Percentiles rank a stretch among this genome's conserved stretches.
Conservation (phyloP, 1,284 basidiomycete species). For the Sanghuangporus weigelae region DNA sequence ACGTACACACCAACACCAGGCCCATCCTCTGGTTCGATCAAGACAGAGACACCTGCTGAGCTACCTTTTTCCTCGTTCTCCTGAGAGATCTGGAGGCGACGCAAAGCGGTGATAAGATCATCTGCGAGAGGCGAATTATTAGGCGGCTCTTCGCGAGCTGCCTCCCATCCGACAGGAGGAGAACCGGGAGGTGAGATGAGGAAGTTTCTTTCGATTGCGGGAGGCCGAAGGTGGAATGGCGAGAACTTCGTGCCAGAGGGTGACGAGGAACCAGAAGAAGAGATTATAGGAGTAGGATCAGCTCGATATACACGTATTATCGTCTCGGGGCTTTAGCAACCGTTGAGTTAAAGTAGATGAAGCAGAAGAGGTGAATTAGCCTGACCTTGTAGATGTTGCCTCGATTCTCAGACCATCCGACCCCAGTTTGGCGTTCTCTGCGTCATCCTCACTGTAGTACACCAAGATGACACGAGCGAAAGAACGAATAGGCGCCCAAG, state of each 20-base stretch:
- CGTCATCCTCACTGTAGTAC: conserved; percentile 58
- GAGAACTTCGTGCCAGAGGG: conserved; percentile 35
- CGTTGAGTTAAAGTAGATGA: conserved; percentile 6
- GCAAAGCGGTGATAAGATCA: conserved; percentile 80
- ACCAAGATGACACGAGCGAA: conserved; percentile 81
- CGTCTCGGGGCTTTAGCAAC: conserved; percentile 38
- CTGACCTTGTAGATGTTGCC: conserved; percentile 46
- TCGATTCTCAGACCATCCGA: conserved; percentile 60
- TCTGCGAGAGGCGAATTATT: conserved; percentile 84
- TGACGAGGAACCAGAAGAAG: conserved; percentile 33
- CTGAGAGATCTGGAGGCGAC: conserved; percentile 50
- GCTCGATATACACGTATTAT: conserved; percentile 76
- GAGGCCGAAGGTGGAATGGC: conserved; percentile 62
- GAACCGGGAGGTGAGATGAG: conserved; percentile 98
- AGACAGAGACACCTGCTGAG: conserved; percentile 41
- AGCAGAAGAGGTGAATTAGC: conserved; percentile 18
- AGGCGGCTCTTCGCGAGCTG: conserved; percentile 86
- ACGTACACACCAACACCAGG: conserved; percentile 71
- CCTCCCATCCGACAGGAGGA: conserved; percentile 97
- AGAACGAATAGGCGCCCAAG: conserved; percentile 82
- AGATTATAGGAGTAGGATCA: conserved; percentile 54
- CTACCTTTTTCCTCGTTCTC: conserved; percentile 28
- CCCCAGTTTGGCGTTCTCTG: conserved; percentile 57
- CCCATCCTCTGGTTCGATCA: conserved; percentile 63
- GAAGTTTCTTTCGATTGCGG: conserved; percentile 86